Evolutionary conservation across 371 early-diverging fungal species (phyloP).

Genomic region (Furculomyces boomerangus): DNA sequence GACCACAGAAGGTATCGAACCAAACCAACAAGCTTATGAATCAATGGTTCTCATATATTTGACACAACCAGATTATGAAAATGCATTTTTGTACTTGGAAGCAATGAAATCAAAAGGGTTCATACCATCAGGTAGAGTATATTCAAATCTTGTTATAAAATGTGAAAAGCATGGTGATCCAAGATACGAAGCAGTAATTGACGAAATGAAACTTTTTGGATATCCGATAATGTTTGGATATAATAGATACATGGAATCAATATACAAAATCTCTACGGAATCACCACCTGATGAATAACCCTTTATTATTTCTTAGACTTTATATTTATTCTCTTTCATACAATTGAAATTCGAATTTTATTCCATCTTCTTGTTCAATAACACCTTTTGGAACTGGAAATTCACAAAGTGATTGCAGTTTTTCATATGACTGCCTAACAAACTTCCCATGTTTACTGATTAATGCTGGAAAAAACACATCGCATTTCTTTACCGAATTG

Average conservation of each 20-base stretch:
- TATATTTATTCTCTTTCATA: no score
- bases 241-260: background rate
- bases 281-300: no score
- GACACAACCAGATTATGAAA: slow-evolving; percentile 42
- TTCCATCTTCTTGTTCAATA: slow-evolving; percentile 8
- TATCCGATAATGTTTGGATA: slow-evolving; percentile 12
- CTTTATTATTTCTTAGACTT: no score
- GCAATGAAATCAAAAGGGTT: slow-evolving; percentile 51
- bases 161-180: slow-evolving; percentile 45
- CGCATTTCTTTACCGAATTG: slow-evolving; percentile 8
- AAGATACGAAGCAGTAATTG: slow-evolving; percentile 40
- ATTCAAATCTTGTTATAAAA: slow-evolving; percentile 33
- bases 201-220: slow-evolving; percentile 53
- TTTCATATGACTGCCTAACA: slow-evolving; percentile 9
- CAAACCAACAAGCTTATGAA: slow-evolving; percentile 36
- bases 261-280: background rate
- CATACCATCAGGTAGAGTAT: slow-evolving; percentile 35
- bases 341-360: slow-evolving; percentile 16
- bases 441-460: background rate
- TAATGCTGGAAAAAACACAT: slow-evolving; percentile 15
- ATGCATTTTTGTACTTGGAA: slow-evolving; percentile 55
- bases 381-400: slow-evolving; percentile 9
- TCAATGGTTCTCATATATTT: slow-evolving; percentile 32
- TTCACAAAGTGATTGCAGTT: slow-evolving; percentile 10
- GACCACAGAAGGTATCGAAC: slow-evolving; percentile 17